phyloP scores from a whole-genome alignment of 2,329 filamentous ascomycete species.

The Pseudocercospora cruenta region DNA sequence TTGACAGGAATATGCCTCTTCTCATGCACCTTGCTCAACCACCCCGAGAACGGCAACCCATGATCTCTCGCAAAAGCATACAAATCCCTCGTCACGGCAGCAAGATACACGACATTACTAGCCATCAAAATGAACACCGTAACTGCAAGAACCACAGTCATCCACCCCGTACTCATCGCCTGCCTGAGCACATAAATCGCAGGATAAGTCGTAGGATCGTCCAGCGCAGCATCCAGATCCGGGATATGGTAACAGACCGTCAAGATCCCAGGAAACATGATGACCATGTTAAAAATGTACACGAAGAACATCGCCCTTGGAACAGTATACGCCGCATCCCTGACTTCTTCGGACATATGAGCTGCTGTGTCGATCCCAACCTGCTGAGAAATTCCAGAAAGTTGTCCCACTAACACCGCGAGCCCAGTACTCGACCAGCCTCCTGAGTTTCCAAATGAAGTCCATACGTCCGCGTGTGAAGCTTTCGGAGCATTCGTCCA shows the following conservation, averaged over 20 bases:
- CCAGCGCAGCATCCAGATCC: slow-evolving; percentile 19
- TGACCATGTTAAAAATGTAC: slow-evolving; percentile 47
- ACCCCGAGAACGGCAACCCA: slow-evolving; percentile 40
- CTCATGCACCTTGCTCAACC: slow-evolving; percentile 35
- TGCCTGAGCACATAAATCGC: slow-evolving; percentile 41
- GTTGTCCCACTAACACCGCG: slow-evolving; percentile 36
- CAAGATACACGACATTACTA: slow-evolving; percentile 23
- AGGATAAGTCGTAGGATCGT: slow-evolving; percentile 40
- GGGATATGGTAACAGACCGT: slow-evolving; percentile 42
- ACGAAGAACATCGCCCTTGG: slow-evolving; percentile 39
- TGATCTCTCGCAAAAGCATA: slow-evolving; percentile 44
- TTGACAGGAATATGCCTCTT: slow-evolving; percentile 23
- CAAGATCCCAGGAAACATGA: slow-evolving; percentile 48
- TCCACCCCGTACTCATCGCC: slow-evolving; percentile 22
- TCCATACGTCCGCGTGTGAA: slow-evolving; percentile 28
- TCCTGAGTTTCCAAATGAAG: slow-evolving; percentile 41
- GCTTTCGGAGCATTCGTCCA: slow-evolving; percentile 30
- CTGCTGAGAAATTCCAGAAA: slow-evolving; percentile 31
- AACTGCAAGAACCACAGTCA: slow-evolving; percentile 22
- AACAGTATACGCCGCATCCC: slow-evolving; percentile 31
- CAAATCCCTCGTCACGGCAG: slow-evolving; percentile 26
- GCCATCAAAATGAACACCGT: slow-evolving; percentile 20
- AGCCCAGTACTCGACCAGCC: slow-evolving; percentile 41
- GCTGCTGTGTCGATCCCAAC: slow-evolving; percentile 29
- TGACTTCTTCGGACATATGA: slow-evolving; percentile 35